Percentiles rank a stretch among this genome's conserved stretches.
phyloP scores from a whole-genome alignment of 164 flowering plant genomes.

The Akebia trifoliata region DNA sequence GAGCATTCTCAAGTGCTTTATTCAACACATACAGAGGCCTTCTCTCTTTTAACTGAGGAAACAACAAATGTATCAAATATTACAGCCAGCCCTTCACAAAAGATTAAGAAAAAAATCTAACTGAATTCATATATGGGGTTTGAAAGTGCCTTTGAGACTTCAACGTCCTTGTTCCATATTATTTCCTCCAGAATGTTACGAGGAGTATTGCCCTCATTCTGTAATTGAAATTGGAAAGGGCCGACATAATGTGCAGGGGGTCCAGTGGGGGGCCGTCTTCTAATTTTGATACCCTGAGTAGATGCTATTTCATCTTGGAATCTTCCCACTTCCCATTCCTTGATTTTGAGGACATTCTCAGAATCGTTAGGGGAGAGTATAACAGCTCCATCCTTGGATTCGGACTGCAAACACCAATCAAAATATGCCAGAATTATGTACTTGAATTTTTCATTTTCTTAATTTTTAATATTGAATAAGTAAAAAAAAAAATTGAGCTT shows the following conservation, averaged over 20 bases:
- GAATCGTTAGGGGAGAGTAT: slow-evolving; percentile 25
- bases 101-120: background rate
- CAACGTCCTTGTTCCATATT: slow-evolving; percentile 82
- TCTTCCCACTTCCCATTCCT: slow-evolving; percentile 70
- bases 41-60: slow-evolving; percentile 55
- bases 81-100: background rate
- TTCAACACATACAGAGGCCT: slow-evolving; percentile 43
- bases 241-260: slow-evolving; percentile 88
- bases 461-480: no score
- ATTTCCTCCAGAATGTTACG: slow-evolving; percentile 93
- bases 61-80: background rate
- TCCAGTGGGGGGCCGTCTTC: slow-evolving; percentile 75
- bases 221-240: slow-evolving; percentile 73
- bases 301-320: slow-evolving; percentile 64
- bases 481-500: no score
- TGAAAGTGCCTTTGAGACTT: slow-evolving; percentile 52
- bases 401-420: slow-evolving; percentile 32
- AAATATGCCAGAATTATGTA: background rate
- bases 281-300: slow-evolving; percentile 71
- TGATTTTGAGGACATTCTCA: slow-evolving; percentile 40
- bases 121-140: background rate
- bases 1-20: slow-evolving; percentile 50
- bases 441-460: background rate
- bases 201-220: slow-evolving; percentile 84
- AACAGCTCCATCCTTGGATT: slow-evolving; percentile 31